Percentiles rank a stretch among this genome's conserved stretches.
Evolutionary conservation across 106 monocot species (phyloP).

Genomic region (Chionographis japonica): DNA sequence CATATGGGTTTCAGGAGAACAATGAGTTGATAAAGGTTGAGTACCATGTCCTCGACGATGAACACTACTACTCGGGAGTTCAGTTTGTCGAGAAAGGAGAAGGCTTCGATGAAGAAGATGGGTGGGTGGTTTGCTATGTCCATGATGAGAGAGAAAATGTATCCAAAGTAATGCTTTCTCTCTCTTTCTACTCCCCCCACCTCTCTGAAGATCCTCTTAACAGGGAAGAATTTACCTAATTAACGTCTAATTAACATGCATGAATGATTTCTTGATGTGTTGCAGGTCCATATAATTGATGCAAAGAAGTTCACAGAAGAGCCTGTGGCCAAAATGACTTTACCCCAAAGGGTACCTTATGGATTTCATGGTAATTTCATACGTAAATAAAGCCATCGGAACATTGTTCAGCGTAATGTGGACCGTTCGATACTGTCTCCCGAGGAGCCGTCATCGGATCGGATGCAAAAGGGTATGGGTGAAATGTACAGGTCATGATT

Average conservation of each 20-base stretch:
- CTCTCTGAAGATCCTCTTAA: too few relatives aligned
- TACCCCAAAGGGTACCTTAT: constrained; percentile 32
- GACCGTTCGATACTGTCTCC: too few relatives aligned
- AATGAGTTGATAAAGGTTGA: constrained; percentile 8
- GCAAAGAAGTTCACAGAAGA: constrained; percentile 24
- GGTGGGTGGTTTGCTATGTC: constrained; percentile 21
- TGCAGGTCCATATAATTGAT: constrained; percentile 28
- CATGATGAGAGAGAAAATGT: constrained; percentile 16
- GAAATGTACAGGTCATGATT: too few relatives aligned
- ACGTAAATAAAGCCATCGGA: neutral
- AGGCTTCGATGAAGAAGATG: constrained; percentile 21
- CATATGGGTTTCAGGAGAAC: constrained; percentile 2
- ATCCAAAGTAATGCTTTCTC: constrained; percentile 8
- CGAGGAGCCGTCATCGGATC: too few relatives aligned
- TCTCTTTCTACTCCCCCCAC: neutral
- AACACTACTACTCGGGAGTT: constrained; percentile 18
- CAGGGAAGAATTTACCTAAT: too few relatives aligned
- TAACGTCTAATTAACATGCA: too few relatives aligned
- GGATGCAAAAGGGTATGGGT: too few relatives aligned
- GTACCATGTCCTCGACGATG: constrained; percentile 16
- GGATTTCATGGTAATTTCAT: constrained; percentile 29
- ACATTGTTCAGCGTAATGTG: too few relatives aligned
- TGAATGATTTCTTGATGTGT: neutral
- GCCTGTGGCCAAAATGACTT: constrained; percentile 21
- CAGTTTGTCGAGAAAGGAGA: constrained; percentile 21